Evolutionary conservation across 2,329 filamentous ascomycete genomes (phyloP).

Genomic region (Calonectria leucothoes): DNA sequence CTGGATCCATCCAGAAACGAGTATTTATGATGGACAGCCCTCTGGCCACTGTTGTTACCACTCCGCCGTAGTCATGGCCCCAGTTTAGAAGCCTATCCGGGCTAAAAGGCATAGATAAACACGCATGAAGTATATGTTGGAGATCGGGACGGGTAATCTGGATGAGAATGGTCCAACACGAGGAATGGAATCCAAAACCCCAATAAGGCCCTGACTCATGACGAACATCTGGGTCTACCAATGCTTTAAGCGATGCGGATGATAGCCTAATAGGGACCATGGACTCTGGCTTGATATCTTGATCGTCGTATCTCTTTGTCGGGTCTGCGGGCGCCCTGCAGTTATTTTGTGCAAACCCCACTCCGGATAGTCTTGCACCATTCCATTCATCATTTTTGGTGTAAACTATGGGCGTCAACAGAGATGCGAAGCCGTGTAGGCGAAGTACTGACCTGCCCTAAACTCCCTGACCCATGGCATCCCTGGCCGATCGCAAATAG

Average conservation of each 20-base stretch:
- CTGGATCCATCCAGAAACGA: neutral
- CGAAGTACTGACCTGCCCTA: neutral
- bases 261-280: neutral
- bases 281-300: neutral
- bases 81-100: neutral
- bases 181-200: neutral
- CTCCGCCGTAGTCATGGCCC: neutral
- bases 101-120: neutral
- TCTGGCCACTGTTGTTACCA: neutral
- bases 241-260: neutral
- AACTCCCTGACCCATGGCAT: neutral
- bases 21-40: neutral
- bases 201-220: neutral
- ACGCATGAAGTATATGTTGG: neutral
- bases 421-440: no score
- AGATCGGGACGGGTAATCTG: neutral
- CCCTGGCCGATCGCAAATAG: neutral
- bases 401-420: neutral
- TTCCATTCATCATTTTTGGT: neutral
- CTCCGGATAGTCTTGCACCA: neutral
- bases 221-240: neutral
- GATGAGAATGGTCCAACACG: neutral
- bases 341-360: neutral
- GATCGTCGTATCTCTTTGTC: neutral
- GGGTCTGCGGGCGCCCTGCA: neutral